Conservation (phyloP, 768 basidiomycete genomes). For the Trametes cubensis region DNA sequence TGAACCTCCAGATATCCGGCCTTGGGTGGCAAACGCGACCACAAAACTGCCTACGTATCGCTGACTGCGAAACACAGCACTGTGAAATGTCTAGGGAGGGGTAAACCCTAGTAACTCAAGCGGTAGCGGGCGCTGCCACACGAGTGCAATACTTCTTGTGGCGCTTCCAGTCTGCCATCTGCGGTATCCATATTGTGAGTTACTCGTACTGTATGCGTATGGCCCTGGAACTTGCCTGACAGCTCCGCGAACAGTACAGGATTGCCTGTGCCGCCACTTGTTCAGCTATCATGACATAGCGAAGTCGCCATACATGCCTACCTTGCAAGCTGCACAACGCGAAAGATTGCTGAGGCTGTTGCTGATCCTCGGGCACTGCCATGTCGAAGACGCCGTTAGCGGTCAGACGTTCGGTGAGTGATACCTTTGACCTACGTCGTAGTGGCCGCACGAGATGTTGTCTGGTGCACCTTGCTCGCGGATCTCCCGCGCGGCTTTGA, state of each 20-base stretch:
- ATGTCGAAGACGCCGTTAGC: too few relatives aligned
- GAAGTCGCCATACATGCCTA: background rate
- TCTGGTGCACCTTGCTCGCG: constrained; percentile 31
- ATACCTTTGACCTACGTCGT: constrained; percentile 24
- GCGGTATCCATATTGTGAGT: background rate
- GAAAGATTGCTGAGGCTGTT: constrained; percentile 1
- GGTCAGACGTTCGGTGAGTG: background rate
- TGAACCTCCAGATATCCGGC: too few relatives aligned
- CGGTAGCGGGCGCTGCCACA: background rate
- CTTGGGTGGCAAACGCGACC: background rate
- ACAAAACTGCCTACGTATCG: background rate
- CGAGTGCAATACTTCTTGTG: constrained; percentile 37
- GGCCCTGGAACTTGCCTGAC: constrained; percentile 5
- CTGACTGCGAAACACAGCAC: background rate
- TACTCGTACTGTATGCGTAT: background rate
- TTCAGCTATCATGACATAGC: background rate
- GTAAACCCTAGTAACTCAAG: background rate
- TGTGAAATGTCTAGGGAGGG: background rate
- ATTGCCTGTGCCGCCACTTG: background rate
- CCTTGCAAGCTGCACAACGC: constrained; percentile 15
- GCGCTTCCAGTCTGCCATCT: constrained; percentile 36
- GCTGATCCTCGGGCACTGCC: constrained; percentile 4
- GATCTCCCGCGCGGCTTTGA: constrained; percentile 35
- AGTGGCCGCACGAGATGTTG: constrained; percentile 36
- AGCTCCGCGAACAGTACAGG: constrained; percentile 14